phyloP scores from a whole-genome alignment of 2,329 filamentous ascomycete genomes.

The Tolypocladium ovalisporum region DNA sequence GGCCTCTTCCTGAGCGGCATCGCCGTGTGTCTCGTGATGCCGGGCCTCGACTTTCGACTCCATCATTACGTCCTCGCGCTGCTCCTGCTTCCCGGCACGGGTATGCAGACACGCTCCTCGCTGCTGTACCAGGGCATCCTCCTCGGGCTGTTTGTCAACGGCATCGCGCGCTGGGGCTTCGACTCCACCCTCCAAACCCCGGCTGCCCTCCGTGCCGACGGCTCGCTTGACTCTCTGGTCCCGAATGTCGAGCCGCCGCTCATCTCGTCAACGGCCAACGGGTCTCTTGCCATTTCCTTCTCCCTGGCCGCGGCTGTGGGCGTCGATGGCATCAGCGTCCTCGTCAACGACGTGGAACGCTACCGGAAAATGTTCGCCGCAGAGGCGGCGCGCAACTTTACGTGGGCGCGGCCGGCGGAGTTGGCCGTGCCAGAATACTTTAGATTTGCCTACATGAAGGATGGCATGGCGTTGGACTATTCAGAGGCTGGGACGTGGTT shows the following conservation, averaged over 20 bases:
- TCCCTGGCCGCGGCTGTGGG: slow-evolving; percentile 34
- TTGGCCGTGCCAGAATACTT: slow-evolving; percentile 57
- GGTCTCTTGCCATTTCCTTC: slow-evolving; percentile 56
- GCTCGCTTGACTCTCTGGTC: slow-evolving; percentile 50
- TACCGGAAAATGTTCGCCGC: slow-evolving; percentile 61
- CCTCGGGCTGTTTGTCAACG: slow-evolving; percentile 86
- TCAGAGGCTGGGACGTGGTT: slow-evolving; percentile 66
- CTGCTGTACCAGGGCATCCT: slow-evolving; percentile 84
- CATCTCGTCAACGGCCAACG: slow-evolving; percentile 28
- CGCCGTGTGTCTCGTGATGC: slow-evolving; percentile 59
- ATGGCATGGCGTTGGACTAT: slow-evolving; percentile 55
- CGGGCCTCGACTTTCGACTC: slow-evolving; percentile 71
- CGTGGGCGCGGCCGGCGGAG: slow-evolving; percentile 43
- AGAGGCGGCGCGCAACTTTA: slow-evolving; percentile 36
- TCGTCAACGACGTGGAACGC: slow-evolving; percentile 79
- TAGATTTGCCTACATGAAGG: slow-evolving; percentile 63
- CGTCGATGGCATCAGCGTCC: slow-evolving; percentile 65
- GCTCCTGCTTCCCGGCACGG: slow-evolving; percentile 77
- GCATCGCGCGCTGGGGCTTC: slow-evolving; percentile 89
- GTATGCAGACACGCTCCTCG: slow-evolving; percentile 74
- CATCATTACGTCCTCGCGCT: slow-evolving; percentile 92
- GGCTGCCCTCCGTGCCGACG: slow-evolving; percentile 57
- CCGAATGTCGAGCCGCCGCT: slow-evolving; percentile 38
- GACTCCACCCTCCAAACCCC: slow-evolving; percentile 79
- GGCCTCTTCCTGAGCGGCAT: slow-evolving; percentile 54